Evolutionary conservation across 1,284 basidiomycete species (phyloP), one percentile per base, ranked within the genome.

Genomic region (Cutaneotrichosporon sp.): DNA sequence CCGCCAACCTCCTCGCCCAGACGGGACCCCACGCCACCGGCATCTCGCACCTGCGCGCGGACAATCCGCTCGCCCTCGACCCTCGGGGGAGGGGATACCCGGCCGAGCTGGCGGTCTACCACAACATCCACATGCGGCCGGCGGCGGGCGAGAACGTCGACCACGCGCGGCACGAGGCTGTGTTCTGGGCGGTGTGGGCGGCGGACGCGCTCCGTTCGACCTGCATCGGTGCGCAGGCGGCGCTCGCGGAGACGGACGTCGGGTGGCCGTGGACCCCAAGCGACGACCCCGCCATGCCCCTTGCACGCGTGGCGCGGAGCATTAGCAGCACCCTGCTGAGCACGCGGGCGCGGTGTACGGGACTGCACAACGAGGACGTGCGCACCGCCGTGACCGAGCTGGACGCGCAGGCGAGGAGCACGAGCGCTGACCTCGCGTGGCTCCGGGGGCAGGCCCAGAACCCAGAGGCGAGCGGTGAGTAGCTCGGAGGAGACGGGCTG

Each of bases 151-250:
- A 45, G 18, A n/a, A 11, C 9, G 29, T 47, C 0, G 59, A 60
- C 22, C 46, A 29, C 9, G 18, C 8, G 10, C 60, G 60, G 16
- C 55, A 55, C 8, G 50, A 38, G 14, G 16, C 24, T 5, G 42
- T 62, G 2, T 62, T 62, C 27, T 34, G 31, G 51, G 16, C 24
- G 14, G 45, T 62, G 3, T 57, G 42, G 43, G 36, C 18, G 0
- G 45, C 46, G 27, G 60, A 62, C 33, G 60, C 60, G 5, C 38
- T 62, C 13, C 50, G 60, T 13, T 62, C 60, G 2, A 43, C 43
- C 4, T 47, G 38, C 11, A 47, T 51, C 11, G 50, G 55, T 14
- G 46, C 33, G 4, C 42, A 24, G 7, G 33, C 46, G 10, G 49
- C 45, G 14, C 46, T 62, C 22, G 25, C 33, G n/a, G 55, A 62